Evolutionary conservation across 225 moss, liverwort and hornwort species (phyloP).

Genomic region (Asterella californica): DNA sequence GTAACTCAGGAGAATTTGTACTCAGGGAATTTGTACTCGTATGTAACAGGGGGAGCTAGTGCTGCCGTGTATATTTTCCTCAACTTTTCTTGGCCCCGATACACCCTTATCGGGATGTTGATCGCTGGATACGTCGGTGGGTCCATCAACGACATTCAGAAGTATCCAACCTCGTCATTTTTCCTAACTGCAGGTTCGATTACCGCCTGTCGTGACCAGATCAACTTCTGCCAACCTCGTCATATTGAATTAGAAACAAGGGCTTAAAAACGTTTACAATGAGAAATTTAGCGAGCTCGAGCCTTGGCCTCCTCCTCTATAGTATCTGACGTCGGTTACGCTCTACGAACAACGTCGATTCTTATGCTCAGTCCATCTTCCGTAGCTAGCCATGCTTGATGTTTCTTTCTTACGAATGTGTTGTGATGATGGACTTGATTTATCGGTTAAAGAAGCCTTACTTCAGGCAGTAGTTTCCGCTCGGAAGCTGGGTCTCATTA

Average conservation of each 20-base stretch:
- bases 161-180: constrained; percentile 18
- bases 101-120: constrained; percentile 14
- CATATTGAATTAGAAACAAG: not conserved
- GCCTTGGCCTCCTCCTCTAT: not conserved
- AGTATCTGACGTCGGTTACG: not conserved
- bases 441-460: not conserved
- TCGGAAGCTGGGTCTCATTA: not conserved
- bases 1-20: not conserved
- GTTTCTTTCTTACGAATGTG: not conserved
- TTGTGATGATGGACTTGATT: not conserved
- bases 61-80: constrained; percentile 13
- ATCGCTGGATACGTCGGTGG: constrained; percentile 15
- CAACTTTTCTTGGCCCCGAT: constrained; percentile 23
- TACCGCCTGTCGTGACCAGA: not conserved
- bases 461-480: not conserved
- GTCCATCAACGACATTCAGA: not conserved
- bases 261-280: not conserved
- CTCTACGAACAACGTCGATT: too few species aligned
- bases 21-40: not conserved
- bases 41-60: constrained; percentile 11
- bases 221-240: not conserved
- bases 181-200: constrained; percentile 18
- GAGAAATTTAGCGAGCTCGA: not conserved
- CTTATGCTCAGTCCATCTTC: too few species aligned
- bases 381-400: too few species aligned